These are phyloP conservation scores for Orobanche coerulescens DNA, from an alignment of 257 asterid genomes.

Conservation along the genomic window DNA sequence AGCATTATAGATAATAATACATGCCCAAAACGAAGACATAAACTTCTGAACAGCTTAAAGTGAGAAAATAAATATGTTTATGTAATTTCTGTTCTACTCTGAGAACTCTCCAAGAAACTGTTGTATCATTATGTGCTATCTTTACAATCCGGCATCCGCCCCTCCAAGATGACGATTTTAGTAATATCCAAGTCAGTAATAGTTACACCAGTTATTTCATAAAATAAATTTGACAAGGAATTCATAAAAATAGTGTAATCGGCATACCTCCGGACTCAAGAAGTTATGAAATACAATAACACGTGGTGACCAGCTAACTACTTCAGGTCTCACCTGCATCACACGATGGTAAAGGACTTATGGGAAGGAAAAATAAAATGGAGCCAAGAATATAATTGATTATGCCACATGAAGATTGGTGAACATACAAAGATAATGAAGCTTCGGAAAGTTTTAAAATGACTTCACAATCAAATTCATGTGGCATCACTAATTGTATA, in stretches of 20 bases:
- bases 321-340: slow-evolving; percentile 73
- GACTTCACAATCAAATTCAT: not conserved
- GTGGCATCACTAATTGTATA: not conserved
- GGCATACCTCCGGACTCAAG: slow-evolving; percentile 65
- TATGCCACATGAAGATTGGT: not conserved
- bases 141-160: too few species aligned
- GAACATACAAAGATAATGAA: not conserved
- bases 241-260: slow-evolving; percentile 3
- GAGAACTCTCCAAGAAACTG: too few species aligned
- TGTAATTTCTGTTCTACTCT: too few species aligned
- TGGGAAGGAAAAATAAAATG: not conserved
- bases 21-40: too few species aligned
- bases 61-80: too few species aligned
- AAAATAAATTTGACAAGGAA: not conserved
- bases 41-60: too few species aligned
- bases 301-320: slow-evolving; percentile 77
- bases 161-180: too few species aligned
- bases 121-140: too few species aligned
- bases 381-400: not conserved
- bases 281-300: slow-evolving; percentile 60
- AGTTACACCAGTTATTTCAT: too few species aligned
- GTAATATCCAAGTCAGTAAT: too few species aligned
- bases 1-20: too few species aligned
- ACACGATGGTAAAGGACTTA: slow-evolving; percentile 11
- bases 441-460: not conserved